phyloP scores from a whole-genome alignment of 1,284 basidiomycete genomes.

The Phlebopus sp. region DNA sequence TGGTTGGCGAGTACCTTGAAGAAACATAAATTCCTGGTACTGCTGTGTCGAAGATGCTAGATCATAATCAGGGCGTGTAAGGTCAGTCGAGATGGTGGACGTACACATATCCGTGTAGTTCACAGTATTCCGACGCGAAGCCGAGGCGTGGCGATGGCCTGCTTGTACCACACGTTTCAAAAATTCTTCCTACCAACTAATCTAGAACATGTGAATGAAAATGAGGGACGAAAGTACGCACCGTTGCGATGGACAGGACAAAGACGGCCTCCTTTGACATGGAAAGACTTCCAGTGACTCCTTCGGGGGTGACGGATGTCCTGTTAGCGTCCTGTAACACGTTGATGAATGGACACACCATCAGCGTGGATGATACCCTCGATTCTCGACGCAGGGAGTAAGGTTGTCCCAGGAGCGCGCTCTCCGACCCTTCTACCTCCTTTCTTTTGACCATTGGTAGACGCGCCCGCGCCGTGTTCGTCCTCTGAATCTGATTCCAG shows the following conservation, averaged over 20 bases:
- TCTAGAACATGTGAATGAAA: slow-evolving; percentile 18
- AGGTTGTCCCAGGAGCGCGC: slow-evolving; percentile 58
- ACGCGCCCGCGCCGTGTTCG: slow-evolving; percentile 38
- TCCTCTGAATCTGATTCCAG: slow-evolving; percentile 59
- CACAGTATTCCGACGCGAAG: slow-evolving; percentile 51
- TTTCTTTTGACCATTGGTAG: slow-evolving; percentile 31
- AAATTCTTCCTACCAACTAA: slow-evolving; percentile 64
- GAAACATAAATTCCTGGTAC: slow-evolving; percentile 67
- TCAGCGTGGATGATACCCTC: slow-evolving; percentile 72
- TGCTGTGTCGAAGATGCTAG: slow-evolving; percentile 55
- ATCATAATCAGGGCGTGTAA: slow-evolving; percentile 12
- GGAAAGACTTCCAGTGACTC: slow-evolving; percentile 53
- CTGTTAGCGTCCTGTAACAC: slow-evolving; percentile 13
- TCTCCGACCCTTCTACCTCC: slow-evolving; percentile 38
- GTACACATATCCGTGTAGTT: slow-evolving; percentile 69
- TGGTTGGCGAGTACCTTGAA: slow-evolving; percentile 46
- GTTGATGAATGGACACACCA: slow-evolving; percentile 40
- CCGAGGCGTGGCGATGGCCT: slow-evolving; percentile 53
- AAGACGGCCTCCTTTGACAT: slow-evolving; percentile 74
- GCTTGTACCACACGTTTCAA: slow-evolving; percentile 63
- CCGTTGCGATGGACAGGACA: slow-evolving; percentile 67
- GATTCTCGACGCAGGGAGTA: slow-evolving; percentile 57
- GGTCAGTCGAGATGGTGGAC: slow-evolving; percentile 19
- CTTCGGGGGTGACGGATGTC: slow-evolving; percentile 28
- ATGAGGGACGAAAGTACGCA: slow-evolving; percentile 31